Percentiles rank a stretch among this genome's conserved stretches.
Evolutionary conservation across 345 rosid genomes (phyloP).

Genomic region (Moricandia arvensis): DNA sequence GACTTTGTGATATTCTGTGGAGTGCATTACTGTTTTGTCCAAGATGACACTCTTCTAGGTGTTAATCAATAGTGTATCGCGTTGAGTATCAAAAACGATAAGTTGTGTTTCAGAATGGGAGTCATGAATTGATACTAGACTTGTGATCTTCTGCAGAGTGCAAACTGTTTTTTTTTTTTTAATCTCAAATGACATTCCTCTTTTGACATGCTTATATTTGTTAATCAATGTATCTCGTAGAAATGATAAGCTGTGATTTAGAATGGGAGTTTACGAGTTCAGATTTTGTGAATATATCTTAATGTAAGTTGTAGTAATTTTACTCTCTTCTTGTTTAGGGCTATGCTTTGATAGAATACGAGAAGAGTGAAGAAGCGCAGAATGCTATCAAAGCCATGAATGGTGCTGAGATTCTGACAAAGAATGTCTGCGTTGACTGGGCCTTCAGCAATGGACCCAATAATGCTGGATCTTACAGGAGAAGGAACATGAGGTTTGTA

Average conservation of each 20-base stretch:
- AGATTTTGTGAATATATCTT: background rate
- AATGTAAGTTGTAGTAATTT: background rate
- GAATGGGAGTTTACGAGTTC: background rate
- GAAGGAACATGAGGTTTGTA: constrained; percentile 66
- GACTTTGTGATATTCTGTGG: background rate
- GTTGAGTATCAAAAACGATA: background rate
- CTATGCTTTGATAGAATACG: constrained; percentile 80
- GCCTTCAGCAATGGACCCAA: constrained; percentile 77
- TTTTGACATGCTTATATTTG: no score
- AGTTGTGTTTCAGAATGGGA: background rate
- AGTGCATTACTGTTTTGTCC: background rate
- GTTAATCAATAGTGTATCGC: background rate
- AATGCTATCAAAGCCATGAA: constrained; percentile 61
- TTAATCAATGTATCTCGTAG: background rate
- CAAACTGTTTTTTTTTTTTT: background rate
- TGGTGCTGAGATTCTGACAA: constrained; percentile 61
- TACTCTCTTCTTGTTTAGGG: constrained; percentile 52
- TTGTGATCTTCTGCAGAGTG: background rate
- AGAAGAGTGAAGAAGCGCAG: constrained; percentile 69
- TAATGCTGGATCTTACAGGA: constrained; percentile 43
- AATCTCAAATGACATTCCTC: background rate
- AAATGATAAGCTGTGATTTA: constrained; percentile 6
- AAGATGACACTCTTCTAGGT: background rate
- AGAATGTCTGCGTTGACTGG: constrained; percentile 62
- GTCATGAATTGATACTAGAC: background rate